These are phyloP conservation scores for Eucalyptus sp. DNA, from an alignment of 345 rosid species.

Conservation along the genomic window DNA sequence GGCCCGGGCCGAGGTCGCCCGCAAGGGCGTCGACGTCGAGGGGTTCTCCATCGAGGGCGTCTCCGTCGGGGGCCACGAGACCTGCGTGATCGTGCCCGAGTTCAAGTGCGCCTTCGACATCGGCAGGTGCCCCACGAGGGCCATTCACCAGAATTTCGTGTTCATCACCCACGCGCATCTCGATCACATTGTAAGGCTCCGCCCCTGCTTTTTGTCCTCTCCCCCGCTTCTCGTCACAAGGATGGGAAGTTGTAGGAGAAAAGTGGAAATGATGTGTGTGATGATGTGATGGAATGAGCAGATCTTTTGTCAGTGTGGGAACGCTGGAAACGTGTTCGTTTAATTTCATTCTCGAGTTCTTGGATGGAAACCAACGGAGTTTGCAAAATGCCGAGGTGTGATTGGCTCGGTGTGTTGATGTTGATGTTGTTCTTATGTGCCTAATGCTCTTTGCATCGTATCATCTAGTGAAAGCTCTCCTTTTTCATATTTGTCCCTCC, in stretches of 20 bases:
- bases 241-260: background rate
- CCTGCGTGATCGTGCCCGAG: constrained; percentile 80
- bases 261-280: background rate
- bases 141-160: constrained; percentile 87
- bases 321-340: background rate
- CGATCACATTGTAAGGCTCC: constrained; percentile 67
- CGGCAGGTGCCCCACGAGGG: constrained; percentile 80
- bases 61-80: constrained; percentile 85
- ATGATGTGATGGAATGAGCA: background rate
- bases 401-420: background rate
- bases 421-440: background rate
- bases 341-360: background rate
- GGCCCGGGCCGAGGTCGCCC: constrained; percentile 71
- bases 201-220: background rate
- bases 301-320: background rate
- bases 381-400: background rate
- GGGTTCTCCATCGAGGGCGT: constrained; percentile 73
- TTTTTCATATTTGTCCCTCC: background rate
- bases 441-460: background rate
- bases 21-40: constrained; percentile 65
- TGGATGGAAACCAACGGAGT: background rate
- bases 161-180: constrained; percentile 94
- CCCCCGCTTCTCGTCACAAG: background rate
- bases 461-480: background rate
- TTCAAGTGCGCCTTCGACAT: constrained; percentile 91